phyloP scores from a whole-genome alignment of 116 monocot species.

The Zostera marina region DNA sequence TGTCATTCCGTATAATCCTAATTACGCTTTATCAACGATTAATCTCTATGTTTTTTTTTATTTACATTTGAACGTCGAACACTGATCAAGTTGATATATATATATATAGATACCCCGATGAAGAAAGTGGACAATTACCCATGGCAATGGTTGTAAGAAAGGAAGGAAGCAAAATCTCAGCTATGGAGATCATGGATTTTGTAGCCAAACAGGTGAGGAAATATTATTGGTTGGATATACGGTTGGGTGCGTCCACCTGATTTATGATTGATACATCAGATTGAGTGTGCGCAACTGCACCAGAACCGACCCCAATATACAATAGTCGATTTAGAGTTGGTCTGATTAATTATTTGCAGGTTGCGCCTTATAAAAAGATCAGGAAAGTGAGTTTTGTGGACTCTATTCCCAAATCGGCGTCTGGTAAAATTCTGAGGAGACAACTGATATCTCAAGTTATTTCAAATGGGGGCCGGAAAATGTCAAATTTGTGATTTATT shows the following conservation, averaged over 20 bases:
- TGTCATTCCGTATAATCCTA: constrained; percentile 44
- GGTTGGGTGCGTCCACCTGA: too few species aligned
- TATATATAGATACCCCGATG: constrained; percentile 10
- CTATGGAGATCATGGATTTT: constrained; percentile 9
- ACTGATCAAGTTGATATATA: neutral
- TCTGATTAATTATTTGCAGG: too few species aligned
- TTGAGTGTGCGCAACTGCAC: too few species aligned
- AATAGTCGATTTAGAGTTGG: too few species aligned
- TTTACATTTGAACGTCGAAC: neutral
- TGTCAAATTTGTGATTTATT: too few species aligned
- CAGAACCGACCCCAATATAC: too few species aligned
- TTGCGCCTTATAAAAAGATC: constrained; percentile 34
- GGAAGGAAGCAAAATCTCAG: constrained; percentile 7
- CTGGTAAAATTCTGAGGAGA: constrained; percentile 54
- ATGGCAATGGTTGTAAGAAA: constrained; percentile 21
- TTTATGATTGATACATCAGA: too few species aligned
- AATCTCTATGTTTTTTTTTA: neutral
- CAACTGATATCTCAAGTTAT: constrained; percentile 21
- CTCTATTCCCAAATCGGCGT: constrained; percentile 49
- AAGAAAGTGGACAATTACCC: constrained; percentile 18
- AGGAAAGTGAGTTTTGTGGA: constrained; percentile 33
- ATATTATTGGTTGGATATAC: too few species aligned
- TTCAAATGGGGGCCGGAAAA: neutral
- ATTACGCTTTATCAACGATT: neutral
- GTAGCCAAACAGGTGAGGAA: constrained; percentile 7